These are phyloP conservation scores for Emergomyces pasteurianus DNA, from an alignment of 2,329 filamentous ascomycete species.

Conservation along the genomic window DNA sequence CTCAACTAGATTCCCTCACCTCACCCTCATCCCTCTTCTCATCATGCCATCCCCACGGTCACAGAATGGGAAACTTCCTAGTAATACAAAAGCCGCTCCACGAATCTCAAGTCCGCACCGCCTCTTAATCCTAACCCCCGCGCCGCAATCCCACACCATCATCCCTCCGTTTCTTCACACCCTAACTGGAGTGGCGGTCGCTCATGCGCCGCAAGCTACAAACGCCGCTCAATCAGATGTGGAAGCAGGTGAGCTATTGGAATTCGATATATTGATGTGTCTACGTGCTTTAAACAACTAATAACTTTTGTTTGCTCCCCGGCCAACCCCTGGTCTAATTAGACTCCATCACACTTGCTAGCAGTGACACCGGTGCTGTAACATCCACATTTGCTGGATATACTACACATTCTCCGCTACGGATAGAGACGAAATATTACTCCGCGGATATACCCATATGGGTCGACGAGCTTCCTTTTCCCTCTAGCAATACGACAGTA, in stretches of 20 bases:
- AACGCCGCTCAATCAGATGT: neutral
- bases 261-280: neutral
- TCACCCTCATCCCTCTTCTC: neutral
- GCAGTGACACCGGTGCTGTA: constrained; percentile 8
- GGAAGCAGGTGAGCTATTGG: neutral
- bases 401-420: constrained; percentile 33
- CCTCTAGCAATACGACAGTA: neutral
- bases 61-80: constrained; percentile 5
- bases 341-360: neutral
- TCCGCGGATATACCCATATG: constrained; percentile 33
- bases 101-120: constrained; percentile 29
- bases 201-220: constrained; percentile 11
- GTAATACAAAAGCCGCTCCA: constrained; percentile 6
- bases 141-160: constrained; percentile 22
- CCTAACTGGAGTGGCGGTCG: constrained; percentile 23
- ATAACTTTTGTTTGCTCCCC: neutral
- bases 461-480: constrained; percentile 34
- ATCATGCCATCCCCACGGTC: neutral
- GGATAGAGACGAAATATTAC: constrained; percentile 34
- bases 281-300: neutral
- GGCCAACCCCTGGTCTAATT: neutral
- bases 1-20: neutral
- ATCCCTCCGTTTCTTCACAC: constrained; percentile 27
- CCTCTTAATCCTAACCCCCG: constrained; percentile 30
- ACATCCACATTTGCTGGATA: constrained; percentile 32